Percentiles rank a stretch among this genome's conserved stretches.
Conservation (phyloP, 805 yeast genomes). For the Saturnispora kantuleensis region DNA sequence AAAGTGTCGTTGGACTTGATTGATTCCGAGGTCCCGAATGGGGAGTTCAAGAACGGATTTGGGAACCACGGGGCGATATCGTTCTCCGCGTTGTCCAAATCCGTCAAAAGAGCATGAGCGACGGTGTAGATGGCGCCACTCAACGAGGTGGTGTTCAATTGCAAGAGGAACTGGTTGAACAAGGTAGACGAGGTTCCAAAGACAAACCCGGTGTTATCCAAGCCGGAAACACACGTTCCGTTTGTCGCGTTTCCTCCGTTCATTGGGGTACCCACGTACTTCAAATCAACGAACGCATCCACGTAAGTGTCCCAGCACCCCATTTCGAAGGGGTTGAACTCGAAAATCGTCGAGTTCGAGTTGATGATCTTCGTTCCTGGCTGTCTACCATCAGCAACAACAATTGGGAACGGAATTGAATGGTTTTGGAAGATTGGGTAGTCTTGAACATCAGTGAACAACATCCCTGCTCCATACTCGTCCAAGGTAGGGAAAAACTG, state of each 20-base stretch:
- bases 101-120: conserved; percentile 35
- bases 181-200: conserved; percentile 78
- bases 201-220: conserved; percentile 73
- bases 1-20: conserved; percentile 35
- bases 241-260: conserved; percentile 45
- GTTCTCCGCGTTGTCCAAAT: conserved; percentile 35
- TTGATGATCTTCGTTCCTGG: conserved; percentile 49
- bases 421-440: conserved; percentile 51
- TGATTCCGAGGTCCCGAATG: conserved; percentile 28
- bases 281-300: conserved; percentile 51
- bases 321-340: conserved; percentile 57
- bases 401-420: conserved; percentile 64
- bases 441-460: conserved; percentile 48
- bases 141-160: conserved; percentile 44
- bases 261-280: conserved; percentile 62
- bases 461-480: conserved; percentile 54
- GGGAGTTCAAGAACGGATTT: conserved; percentile 53
- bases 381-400: conserved; percentile 56
- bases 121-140: conserved; percentile 38
- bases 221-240: conserved; percentile 49
- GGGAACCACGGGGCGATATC: conserved; percentile 67
- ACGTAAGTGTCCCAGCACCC: conserved; percentile 86
- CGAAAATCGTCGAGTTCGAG: conserved; percentile 59
- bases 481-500: conserved; percentile 57
- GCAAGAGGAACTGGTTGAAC: conserved; percentile 58